A percentile compares a stretch with the other conserved stretches of the same genome.
These are phyloP conservation scores for Fraxinus excelsior DNA, from an alignment of 257 asterid species.

Conservation along the genomic window DNA sequence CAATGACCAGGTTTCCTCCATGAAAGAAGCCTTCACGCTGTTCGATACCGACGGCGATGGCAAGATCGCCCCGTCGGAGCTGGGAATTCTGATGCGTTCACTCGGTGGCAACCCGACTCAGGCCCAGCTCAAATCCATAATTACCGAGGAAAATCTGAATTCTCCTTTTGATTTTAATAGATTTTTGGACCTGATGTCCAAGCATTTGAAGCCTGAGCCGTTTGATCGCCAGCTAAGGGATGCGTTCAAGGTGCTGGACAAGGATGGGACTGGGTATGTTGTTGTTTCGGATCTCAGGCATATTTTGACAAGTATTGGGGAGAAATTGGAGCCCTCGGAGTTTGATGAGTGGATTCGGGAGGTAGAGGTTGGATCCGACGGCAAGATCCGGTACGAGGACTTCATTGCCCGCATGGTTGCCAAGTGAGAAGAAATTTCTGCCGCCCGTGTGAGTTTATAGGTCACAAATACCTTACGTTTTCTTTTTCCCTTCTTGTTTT, in stretches of 20 bases:
- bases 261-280: conserved; percentile 73
- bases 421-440: conserved; percentile 42
- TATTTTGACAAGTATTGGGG: conserved; percentile 86
- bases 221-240: conserved; percentile 95
- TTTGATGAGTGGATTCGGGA: conserved; percentile 99
- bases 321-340: conserved; percentile 86
- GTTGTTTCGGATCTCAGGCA: conserved; percentile 90
- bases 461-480: background rate
- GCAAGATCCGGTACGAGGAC: conserved; percentile 89
- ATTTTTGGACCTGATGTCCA: conserved; percentile 79
- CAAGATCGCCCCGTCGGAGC: conserved; percentile 86
- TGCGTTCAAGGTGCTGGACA: conserved; percentile 92
- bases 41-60: conserved; percentile 94
- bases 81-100: conserved; percentile 94
- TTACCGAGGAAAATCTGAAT: conserved; percentile 66
- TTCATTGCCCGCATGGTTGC: conserved; percentile 96
- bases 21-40: conserved; percentile 90
- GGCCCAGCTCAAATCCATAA: conserved; percentile 73
- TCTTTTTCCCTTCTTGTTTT: no score
- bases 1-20: conserved; percentile 75
- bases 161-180: conserved; percentile 74
- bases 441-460: background rate
- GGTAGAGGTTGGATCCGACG: conserved; percentile 91
- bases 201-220: conserved; percentile 92
- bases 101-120: conserved; percentile 95